phyloP scores from a whole-genome alignment of 2,329 filamentous ascomycete species.

The Ophiocordyceps camponoti-saundersi region DNA sequence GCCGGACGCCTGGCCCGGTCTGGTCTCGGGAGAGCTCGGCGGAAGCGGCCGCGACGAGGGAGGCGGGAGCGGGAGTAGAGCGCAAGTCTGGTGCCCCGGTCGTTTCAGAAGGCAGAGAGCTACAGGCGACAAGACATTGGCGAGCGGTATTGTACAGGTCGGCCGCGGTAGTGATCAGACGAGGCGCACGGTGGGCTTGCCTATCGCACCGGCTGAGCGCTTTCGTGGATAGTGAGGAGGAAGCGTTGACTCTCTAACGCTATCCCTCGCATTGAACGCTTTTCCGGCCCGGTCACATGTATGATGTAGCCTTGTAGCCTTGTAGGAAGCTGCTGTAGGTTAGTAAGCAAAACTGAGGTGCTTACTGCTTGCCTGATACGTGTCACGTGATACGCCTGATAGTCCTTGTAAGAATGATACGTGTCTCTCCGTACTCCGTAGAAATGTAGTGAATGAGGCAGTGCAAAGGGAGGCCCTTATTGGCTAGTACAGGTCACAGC shows the following conservation, averaged over 20 bases:
- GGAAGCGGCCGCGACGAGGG: neutral
- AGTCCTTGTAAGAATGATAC: too few species aligned
- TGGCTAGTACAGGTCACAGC: too few species aligned
- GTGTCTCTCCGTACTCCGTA: too few species aligned
- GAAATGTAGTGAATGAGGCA: too few species aligned
- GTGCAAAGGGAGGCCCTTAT: too few species aligned
- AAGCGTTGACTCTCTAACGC: neutral
- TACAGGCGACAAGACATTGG: neutral
- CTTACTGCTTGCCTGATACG: too few species aligned
- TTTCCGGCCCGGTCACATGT: neutral
- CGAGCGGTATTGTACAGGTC: neutral
- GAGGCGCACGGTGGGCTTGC: neutral
- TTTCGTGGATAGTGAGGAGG: neutral
- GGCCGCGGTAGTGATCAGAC: neutral
- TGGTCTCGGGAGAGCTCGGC: neutral
- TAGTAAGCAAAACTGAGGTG: too few species aligned
- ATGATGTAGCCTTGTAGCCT: neutral
- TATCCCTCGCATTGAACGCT: neutral
- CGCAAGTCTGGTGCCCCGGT: neutral
- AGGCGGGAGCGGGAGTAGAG: neutral
- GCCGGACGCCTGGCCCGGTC: neutral
- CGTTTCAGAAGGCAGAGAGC: neutral
- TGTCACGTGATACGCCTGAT: too few species aligned
- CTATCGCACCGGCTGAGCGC: neutral
- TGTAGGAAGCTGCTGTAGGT: neutral